These are phyloP conservation scores for Alternaria panax DNA, from an alignment of 2,329 filamentous ascomycete genomes.

Conservation along the genomic window DNA sequence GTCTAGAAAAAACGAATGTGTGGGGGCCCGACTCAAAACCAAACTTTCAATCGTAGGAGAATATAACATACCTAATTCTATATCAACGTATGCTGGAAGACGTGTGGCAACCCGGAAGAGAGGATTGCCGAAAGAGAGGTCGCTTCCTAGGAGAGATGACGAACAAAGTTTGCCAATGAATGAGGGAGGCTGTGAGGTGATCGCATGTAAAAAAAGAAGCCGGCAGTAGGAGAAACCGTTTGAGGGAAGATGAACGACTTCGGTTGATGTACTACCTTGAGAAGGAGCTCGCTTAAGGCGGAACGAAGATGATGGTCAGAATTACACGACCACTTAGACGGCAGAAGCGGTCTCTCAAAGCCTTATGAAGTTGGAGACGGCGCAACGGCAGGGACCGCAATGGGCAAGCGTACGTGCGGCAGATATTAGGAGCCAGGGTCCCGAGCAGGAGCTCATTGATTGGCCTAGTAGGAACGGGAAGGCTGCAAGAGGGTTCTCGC, in stretches of 20 bases:
- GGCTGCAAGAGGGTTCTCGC: conserved; percentile 40
- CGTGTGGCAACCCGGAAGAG: conserved; percentile 45
- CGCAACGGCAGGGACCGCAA: conserved; percentile 38
- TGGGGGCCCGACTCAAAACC: conserved; percentile 18
- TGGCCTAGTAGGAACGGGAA: conserved; percentile 36
- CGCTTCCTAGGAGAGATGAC: conserved; percentile 27
- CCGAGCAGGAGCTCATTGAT: conserved; percentile 31
- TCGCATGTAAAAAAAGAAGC: conserved; percentile 49
- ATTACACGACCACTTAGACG: conserved; percentile 45
- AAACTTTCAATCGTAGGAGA: conserved; percentile 18
- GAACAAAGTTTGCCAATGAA: conserved; percentile 44
- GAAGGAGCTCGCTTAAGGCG: conserved; percentile 48
- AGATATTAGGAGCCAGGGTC: conserved; percentile 31
- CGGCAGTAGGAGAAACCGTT: conserved; percentile 33
- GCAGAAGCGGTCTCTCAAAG: conserved; percentile 37
- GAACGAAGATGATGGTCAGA: conserved; percentile 48
- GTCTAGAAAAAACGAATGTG: conserved; percentile 29
- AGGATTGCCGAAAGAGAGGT: conserved; percentile 38
- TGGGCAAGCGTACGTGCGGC: conserved; percentile 36
- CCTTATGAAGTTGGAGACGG: conserved; percentile 45
- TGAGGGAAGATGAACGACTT: conserved; percentile 45
- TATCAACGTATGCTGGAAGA: conserved; percentile 34
- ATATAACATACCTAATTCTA: conserved; percentile 47
- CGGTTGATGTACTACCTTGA: conserved; percentile 39
- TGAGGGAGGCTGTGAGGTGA: conserved; percentile 36